Evolutionary conservation across 768 basidiomycete genomes (phyloP).

Genomic region (Suillus subluteus): DNA sequence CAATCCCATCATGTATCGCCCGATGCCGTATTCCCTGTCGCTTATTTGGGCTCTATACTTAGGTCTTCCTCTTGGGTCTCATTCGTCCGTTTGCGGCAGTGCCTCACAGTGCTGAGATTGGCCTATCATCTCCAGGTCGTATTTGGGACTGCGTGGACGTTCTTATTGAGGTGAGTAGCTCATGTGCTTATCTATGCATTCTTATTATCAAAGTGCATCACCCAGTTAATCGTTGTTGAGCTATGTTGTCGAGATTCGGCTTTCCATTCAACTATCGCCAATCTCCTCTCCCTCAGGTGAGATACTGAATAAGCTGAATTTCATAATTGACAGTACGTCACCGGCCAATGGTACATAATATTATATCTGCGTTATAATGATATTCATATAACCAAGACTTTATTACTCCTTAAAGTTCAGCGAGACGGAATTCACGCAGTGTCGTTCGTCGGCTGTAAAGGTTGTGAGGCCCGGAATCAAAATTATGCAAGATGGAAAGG

Average conservation of each 20-base stretch:
- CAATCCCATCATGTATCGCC: neutral
- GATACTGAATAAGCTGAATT: neutral
- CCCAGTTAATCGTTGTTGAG: no score
- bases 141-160: neutral
- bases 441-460: slow-evolving; percentile 72
- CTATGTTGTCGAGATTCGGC: neutral
- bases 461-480: slow-evolving; percentile 7
- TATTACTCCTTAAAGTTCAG: slow-evolving; percentile 64
- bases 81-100: neutral
- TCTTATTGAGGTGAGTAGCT: neutral
- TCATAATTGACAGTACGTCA: neutral
- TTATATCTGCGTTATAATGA: neutral
- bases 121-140: neutral
- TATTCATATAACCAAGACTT: neutral
- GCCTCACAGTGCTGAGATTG: neutral
- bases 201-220: neutral
- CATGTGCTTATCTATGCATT: neutral
- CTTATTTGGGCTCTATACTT: neutral
- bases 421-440: slow-evolving; percentile 90
- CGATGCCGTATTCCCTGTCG: neutral
- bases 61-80: neutral
- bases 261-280: neutral
- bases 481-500: neutral
- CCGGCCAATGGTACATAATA: neutral
- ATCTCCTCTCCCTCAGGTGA: neutral